phyloP scores from a whole-genome alignment of 208 protist genomes.

The Trypanosoma platydactyli region DNA sequence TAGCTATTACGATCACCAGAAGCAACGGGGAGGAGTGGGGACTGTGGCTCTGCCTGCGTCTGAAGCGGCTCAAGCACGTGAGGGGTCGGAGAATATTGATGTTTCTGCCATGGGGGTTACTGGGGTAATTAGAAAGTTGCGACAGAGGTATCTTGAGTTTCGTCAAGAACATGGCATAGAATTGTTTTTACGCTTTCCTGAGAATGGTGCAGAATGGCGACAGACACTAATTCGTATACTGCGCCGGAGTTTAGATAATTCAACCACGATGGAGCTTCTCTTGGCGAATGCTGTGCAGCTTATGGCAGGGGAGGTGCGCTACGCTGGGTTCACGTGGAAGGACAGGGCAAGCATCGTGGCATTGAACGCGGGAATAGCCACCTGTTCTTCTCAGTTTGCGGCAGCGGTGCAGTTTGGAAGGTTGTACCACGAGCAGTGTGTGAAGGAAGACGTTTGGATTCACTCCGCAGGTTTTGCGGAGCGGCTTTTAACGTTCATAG shows the following conservation, averaged over 20 bases:
- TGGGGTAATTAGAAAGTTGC: constrained; percentile 19
- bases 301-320: constrained; percentile 43
- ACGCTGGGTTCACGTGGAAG: constrained; percentile 36
- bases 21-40: not conserved
- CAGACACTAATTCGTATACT: constrained; percentile 47
- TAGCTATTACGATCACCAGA: too few relatives aligned
- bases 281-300: constrained; percentile 64
- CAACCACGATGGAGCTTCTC: constrained; percentile 34
- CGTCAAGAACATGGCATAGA: constrained; percentile 52
- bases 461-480: constrained; percentile 23
- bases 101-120: not conserved
- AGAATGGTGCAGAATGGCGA: constrained; percentile 42
- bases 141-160: constrained; percentile 40
- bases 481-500: constrained; percentile 39
- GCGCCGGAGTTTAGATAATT: constrained; percentile 40
- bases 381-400: not conserved
- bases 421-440: constrained; percentile 4
- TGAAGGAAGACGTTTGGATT: constrained; percentile 9
- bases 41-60: too few relatives aligned
- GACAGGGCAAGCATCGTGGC: constrained; percentile 15
- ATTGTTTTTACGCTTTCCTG: constrained; percentile 65
- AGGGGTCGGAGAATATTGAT: not conserved
- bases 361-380: constrained; percentile 5
- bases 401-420: constrained; percentile 18
- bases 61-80: constrained; percentile 5